Conservation (phyloP, 31 red algal species). For the Odonthalia washingtoniensis region DNA sequence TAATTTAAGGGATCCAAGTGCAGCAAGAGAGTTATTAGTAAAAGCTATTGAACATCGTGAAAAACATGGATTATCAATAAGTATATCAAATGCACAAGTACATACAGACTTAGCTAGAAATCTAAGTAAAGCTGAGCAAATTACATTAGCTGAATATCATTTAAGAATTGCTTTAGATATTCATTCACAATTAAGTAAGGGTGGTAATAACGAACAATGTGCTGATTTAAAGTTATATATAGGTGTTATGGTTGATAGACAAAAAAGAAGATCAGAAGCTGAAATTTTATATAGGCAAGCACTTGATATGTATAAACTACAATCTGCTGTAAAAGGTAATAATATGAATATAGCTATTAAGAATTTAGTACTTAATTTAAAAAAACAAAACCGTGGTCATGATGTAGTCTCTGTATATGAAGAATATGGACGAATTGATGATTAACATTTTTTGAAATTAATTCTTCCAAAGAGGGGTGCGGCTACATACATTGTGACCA, state of each 20-base stretch:
- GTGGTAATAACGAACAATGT: conserved; percentile 54
- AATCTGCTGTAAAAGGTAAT: conserved; percentile 45
- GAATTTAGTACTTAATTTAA: conserved; percentile 72
- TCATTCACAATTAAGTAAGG: conserved; percentile 50
- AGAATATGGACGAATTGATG: conserved; percentile 30
- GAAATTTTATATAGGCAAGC: conserved; percentile 72
- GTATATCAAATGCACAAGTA: conserved; percentile 59
- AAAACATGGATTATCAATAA: conserved; percentile 65
- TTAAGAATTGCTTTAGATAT: conserved; percentile 62
- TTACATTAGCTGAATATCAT: conserved; percentile 66
- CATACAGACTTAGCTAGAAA: conserved; percentile 69
- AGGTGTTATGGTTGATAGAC: conserved; percentile 77
- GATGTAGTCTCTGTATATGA: conserved; percentile 44
- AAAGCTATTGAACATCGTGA: conserved; percentile 73
- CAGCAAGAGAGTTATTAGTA: conserved; percentile 55
- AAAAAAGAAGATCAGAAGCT: conserved; percentile 66
- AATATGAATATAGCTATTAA: conserved; percentile 78
- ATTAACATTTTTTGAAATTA: no score
- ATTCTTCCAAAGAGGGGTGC: no score
- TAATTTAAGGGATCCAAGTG: conserved; percentile 60
- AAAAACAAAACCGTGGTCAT: conserved; percentile 65
- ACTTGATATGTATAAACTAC: conserved; percentile 61
- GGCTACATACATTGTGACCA: no score
- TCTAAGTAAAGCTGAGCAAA: conserved; percentile 54
- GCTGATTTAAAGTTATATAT: conserved; percentile 75